Conservation (phyloP, 2,329 filamentous ascomycete genomes). For the Ilyonectria robusta region DNA sequence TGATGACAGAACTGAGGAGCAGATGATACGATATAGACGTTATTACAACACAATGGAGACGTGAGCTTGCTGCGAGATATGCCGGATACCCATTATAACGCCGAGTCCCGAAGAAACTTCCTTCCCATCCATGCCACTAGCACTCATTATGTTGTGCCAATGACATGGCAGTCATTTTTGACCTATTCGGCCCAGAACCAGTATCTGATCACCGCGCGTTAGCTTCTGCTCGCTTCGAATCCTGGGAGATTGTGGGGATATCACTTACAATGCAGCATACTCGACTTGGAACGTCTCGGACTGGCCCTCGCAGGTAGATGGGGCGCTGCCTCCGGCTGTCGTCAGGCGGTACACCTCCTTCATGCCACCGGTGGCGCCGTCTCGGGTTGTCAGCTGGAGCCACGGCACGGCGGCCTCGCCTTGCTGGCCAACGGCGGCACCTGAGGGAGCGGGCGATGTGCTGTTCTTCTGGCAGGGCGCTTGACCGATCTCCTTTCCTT, state of each 20-base stretch:
- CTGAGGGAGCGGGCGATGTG: slow-evolving; percentile 72
- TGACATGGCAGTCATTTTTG: neutral
- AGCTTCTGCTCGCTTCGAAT: slow-evolving; percentile 24
- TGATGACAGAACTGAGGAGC: slow-evolving; percentile 1
- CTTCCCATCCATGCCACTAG: slow-evolving; percentile 11
- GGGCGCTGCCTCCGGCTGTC: slow-evolving; percentile 85
- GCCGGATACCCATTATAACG: slow-evolving; percentile 24
- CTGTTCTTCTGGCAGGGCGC: slow-evolving; percentile 74
- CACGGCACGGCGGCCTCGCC: slow-evolving; percentile 82
- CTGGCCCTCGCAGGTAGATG: slow-evolving; percentile 79
- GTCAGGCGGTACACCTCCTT: slow-evolving; percentile 86
- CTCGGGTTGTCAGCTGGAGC: slow-evolving; percentile 77
- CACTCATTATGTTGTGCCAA: neutral
- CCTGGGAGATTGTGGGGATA: neutral
- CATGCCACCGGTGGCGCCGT: slow-evolving; percentile 71
- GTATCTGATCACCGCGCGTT: slow-evolving; percentile 40
- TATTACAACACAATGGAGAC: slow-evolving; percentile 27
- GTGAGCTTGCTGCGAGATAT: slow-evolving; percentile 17
- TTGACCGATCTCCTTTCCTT: slow-evolving; percentile 67
- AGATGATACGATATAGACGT: slow-evolving; percentile 9
- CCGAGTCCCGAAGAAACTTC: slow-evolving; percentile 17
- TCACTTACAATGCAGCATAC: slow-evolving; percentile 86
- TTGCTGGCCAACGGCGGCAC: slow-evolving; percentile 70
- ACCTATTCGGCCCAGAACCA: slow-evolving; percentile 45
- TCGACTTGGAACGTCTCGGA: slow-evolving; percentile 77